phyloP scores from a whole-genome alignment of 306 rosid genomes.

The Cucurbita ficifolia region DNA sequence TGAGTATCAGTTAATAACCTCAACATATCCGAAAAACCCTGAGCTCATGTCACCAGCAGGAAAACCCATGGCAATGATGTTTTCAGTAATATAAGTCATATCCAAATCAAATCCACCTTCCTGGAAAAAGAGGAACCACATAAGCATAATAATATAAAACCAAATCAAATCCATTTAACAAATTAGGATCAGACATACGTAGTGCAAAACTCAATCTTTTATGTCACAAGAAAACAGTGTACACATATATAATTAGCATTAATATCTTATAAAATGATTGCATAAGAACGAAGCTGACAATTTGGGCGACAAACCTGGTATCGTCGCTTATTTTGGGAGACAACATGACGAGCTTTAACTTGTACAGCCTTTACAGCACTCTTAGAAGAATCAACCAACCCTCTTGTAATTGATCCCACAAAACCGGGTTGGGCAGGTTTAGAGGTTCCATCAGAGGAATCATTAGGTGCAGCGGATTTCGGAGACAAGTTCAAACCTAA shows the following conservation, averaged over 20 bases:
- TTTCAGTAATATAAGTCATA: slow-evolving; percentile 96
- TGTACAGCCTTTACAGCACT: slow-evolving; percentile 98
- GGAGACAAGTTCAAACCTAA: slow-evolving; percentile 81
- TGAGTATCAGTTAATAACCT: slow-evolving; percentile 36
- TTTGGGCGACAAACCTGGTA: slow-evolving; percentile 55
- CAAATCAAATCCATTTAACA: not conserved
- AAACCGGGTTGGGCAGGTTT: slow-evolving; percentile 48
- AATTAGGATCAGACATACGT: not conserved
- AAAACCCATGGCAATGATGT: slow-evolving; percentile 96
- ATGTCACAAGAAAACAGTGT: not conserved
- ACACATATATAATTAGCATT: not conserved
- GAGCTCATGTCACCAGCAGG: slow-evolving; percentile 99
- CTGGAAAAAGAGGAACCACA: slow-evolving; percentile 23
- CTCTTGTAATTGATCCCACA: slow-evolving; percentile 65
- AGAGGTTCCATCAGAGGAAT: slow-evolving; percentile 33
- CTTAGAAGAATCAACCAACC: slow-evolving; percentile 78
- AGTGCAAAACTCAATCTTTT: not conserved
- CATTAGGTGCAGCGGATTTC: slow-evolving; percentile 36
- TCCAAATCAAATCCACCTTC: slow-evolving; percentile 98
- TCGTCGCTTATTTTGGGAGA: slow-evolving; percentile 95
- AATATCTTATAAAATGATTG: not conserved
- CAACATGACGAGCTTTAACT: slow-evolving; percentile 92
- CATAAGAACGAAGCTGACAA: slow-evolving; percentile 1
- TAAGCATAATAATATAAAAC: slow-evolving; percentile 3
- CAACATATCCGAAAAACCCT: slow-evolving; percentile 95